Evolutionary conservation across 306 rosid species (phyloP).

Genomic region (Begonia fuchsioides): DNA sequence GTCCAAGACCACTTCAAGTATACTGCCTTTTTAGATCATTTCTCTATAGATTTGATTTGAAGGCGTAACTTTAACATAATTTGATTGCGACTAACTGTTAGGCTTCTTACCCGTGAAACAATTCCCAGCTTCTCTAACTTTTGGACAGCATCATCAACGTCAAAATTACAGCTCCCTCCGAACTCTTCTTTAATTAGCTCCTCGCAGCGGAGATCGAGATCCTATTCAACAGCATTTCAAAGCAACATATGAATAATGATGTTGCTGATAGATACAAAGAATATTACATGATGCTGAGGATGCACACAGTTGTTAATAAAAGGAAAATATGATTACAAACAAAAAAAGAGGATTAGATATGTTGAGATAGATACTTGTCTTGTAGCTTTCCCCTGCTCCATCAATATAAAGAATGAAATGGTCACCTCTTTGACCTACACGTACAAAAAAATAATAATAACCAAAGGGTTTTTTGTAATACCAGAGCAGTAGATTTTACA

Average conservation of each 20-base stretch:
- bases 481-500: too few species aligned
- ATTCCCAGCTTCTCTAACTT: conserved; percentile 84
- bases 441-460: too few species aligned
- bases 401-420: conserved; percentile 67
- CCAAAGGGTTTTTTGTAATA: too few species aligned
- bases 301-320: not conserved
- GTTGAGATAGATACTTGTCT: conserved; percentile 26
- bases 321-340: not conserved
- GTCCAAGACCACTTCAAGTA: too few species aligned
- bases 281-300: not conserved
- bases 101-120: conserved; percentile 59
- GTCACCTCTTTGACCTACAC: conserved; percentile 89
- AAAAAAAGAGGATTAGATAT: not conserved
- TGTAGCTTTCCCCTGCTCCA: conserved; percentile 94
- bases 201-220: conserved; percentile 79
- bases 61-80: not conserved
- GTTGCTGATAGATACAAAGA: not conserved
- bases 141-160: conserved; percentile 82
- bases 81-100: not conserved
- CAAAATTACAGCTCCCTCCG: conserved; percentile 56
- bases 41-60: too few species aligned
- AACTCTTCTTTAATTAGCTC: conserved; percentile 82
- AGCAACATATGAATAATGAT: conserved; percentile 3
- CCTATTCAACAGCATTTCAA: conserved; percentile 36
- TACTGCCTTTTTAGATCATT: too few species aligned